phyloP scores from a whole-genome alignment of 768 basidiomycete species.

The Pisolithus microcarpus region DNA sequence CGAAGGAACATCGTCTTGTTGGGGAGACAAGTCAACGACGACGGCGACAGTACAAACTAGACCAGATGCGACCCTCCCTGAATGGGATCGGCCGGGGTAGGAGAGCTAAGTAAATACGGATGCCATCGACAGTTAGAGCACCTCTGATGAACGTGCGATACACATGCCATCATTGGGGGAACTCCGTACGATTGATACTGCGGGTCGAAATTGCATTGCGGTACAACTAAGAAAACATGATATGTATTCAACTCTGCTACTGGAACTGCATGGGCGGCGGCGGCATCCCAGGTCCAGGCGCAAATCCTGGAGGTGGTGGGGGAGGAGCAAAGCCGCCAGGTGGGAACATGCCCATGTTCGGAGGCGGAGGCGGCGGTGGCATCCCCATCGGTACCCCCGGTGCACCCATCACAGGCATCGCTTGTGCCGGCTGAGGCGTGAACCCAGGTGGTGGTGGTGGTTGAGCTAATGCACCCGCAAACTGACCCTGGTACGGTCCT shows the following conservation, averaged over 20 bases:
- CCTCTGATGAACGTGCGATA: too few relatives aligned
- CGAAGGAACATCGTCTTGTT: conserved; percentile 25
- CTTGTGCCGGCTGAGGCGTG: conserved; percentile 54
- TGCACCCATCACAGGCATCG: conserved; percentile 30
- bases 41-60: neutral
- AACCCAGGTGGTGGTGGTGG: conserved; percentile 80
- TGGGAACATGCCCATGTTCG: conserved; percentile 41
- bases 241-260: neutral
- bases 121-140: neutral
- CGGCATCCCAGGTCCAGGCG: conserved; percentile 37
- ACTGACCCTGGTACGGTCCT: conserved; percentile 85
- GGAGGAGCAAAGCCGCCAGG: conserved; percentile 50
- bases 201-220: too few relatives aligned
- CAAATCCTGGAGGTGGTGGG: conserved; percentile 56
- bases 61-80: neutral
- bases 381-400: conserved; percentile 29
- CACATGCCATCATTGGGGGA: too few relatives aligned
- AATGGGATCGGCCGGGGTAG: neutral
- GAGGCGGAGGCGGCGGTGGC: conserved; percentile 30
- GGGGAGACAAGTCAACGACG: neutral
- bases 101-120: neutral
- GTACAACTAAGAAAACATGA: neutral
- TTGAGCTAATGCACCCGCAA: conserved; percentile 79
- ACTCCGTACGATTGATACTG: too few relatives aligned
- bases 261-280: conserved; percentile 33